These are phyloP conservation scores for Leishmania major DNA, from an alignment of 208 protist species.

Conservation along the genomic window DNA sequence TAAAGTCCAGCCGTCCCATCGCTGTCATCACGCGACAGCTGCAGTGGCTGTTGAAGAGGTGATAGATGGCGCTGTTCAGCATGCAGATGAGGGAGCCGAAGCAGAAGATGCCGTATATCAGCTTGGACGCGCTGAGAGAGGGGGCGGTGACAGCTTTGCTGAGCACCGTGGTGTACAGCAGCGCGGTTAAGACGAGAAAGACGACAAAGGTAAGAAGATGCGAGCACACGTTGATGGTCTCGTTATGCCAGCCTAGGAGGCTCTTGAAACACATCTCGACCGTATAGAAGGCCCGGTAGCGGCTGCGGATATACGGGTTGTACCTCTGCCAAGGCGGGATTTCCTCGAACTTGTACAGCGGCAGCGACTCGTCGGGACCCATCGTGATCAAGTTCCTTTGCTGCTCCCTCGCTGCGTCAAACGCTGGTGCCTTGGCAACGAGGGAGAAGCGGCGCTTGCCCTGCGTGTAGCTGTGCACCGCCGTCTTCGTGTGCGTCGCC, in stretches of 20 bases:
- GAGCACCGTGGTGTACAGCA: constrained; percentile 47
- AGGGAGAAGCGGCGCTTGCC: constrained; percentile 14
- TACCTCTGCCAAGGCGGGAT: constrained; percentile 52
- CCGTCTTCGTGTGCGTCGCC: neutral
- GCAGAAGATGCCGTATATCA: constrained; percentile 80
- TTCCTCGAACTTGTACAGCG: constrained; percentile 56
- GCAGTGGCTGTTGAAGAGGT: constrained; percentile 67
- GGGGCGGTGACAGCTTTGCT: constrained; percentile 24
- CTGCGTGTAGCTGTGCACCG: neutral
- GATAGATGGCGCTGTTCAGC: constrained; percentile 73
- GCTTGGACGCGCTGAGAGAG: constrained; percentile 20
- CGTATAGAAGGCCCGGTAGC: constrained; percentile 80
- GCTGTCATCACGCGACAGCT: constrained; percentile 50
- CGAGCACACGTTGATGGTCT: constrained; percentile 88
- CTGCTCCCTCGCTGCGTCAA: constrained; percentile 16
- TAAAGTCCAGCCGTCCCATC: constrained; percentile 80
- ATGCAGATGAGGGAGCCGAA: constrained; percentile 77
- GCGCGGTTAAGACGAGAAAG: constrained; percentile 61
- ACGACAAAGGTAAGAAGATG: constrained; percentile 70
- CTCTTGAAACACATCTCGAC: constrained; percentile 59
- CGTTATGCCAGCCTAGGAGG: constrained; percentile 82
- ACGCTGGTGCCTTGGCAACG: constrained; percentile 15
- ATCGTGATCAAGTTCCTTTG: constrained; percentile 12
- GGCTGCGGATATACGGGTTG: constrained; percentile 56
- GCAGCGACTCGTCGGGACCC: constrained; percentile 20